Evolutionary conservation across 2,329 filamentous ascomycete genomes (phyloP).

Genomic region (Exophiala lecanii-corni): DNA sequence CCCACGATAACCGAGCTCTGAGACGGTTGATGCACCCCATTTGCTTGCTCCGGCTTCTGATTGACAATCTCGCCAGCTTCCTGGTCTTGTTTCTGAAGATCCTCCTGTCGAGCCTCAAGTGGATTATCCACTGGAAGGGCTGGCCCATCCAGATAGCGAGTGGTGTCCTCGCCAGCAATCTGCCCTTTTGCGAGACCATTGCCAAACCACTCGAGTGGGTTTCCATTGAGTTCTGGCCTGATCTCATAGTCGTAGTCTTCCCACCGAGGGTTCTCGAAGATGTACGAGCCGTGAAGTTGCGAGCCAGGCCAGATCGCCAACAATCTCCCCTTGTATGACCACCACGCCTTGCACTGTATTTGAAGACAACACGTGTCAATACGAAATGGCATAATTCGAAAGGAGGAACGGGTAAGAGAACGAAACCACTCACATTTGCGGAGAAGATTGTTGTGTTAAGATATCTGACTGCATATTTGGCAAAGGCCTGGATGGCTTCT

Average conservation of each 20-base stretch:
- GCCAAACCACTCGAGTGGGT: constrained; percentile 30
- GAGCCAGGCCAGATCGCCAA: constrained; percentile 48
- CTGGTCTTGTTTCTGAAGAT: too few relatives aligned
- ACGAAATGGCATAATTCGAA: too few relatives aligned
- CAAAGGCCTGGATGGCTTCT: neutral
- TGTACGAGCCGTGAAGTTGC: constrained; percentile 44
- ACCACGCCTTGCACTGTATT: constrained; percentile 7
- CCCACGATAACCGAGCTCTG: too few relatives aligned
- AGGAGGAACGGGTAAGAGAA: neutral
- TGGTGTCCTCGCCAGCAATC: neutral
- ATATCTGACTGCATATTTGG: constrained; percentile 4
- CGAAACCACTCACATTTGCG: constrained; percentile 1
- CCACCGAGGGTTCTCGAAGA: constrained; percentile 37
- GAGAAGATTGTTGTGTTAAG: constrained; percentile 13
- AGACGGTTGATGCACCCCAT: too few relatives aligned
- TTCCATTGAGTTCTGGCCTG: constrained; percentile 8
- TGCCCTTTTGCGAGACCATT: constrained; percentile 9
- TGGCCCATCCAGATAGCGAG: constrained; percentile 7
- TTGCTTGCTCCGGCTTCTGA: too few relatives aligned
- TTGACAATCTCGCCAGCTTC: too few relatives aligned
- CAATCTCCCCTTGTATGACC: constrained; percentile 41
- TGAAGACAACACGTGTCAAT: neutral
- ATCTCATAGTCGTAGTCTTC: constrained; percentile 43
- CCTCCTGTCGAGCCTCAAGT: too few relatives aligned
- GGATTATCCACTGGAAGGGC: too few relatives aligned